phyloP scores from a whole-genome alignment of 495 filamentous ascomycete species.

The Recurvomyces mirabilis region DNA sequence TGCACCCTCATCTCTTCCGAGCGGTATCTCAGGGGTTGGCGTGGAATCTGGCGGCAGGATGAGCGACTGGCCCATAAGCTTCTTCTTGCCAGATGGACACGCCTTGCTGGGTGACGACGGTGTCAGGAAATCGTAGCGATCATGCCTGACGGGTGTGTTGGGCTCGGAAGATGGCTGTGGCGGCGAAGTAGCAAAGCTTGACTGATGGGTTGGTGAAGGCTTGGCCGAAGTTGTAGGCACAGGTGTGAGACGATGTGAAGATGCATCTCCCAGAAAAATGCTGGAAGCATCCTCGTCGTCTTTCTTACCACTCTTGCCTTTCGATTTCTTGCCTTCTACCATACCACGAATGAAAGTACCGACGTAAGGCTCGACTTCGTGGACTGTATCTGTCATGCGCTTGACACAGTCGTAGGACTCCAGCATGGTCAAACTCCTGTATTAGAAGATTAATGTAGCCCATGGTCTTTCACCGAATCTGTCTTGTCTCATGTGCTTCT shows the following conservation, averaged over 20 bases:
- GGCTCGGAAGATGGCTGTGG: too few relatives aligned
- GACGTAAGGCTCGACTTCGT: background rate
- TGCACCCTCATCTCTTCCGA: background rate
- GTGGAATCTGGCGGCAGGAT: background rate
- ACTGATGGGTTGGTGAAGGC: too few relatives aligned
- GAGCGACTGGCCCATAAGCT: slow-evolving; percentile 1
- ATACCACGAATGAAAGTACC: too few relatives aligned
- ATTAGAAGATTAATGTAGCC: slow-evolving; percentile 18
- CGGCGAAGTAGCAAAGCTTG: too few relatives aligned
- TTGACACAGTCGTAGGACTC: background rate
- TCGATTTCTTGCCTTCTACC: too few relatives aligned
- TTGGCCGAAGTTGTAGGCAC: too few relatives aligned
- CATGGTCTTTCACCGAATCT: slow-evolving; percentile 10
- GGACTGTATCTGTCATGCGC: background rate
- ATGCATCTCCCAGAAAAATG: too few relatives aligned
- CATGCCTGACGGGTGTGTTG: too few relatives aligned
- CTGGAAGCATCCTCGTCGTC: too few relatives aligned
- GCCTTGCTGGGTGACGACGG: background rate
- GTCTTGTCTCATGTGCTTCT: slow-evolving; percentile 2
- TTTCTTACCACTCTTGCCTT: too few relatives aligned
- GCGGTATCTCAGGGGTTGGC: background rate
- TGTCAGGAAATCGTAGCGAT: too few relatives aligned
- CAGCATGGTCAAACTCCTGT: slow-evolving; percentile 6
- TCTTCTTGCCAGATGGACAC: background rate
- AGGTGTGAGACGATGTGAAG: too few relatives aligned